Percentiles rank a stretch among this genome's conserved stretches.
phyloP scores from a whole-genome alignment of 2,329 filamentous ascomycete genomes.

The Neospermospora avenae region DNA sequence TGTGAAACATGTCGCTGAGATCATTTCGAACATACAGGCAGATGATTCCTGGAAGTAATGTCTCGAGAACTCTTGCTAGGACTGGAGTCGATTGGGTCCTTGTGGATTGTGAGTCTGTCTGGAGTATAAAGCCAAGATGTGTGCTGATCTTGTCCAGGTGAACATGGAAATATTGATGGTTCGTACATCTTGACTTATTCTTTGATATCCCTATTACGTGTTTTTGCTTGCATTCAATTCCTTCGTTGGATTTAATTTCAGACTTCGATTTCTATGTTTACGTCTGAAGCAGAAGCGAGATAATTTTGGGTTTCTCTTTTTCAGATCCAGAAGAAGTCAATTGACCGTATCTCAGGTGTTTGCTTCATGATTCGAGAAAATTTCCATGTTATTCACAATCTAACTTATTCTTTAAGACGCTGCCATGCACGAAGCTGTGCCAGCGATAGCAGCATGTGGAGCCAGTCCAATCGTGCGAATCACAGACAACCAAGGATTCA shows the following conservation, averaged over 20 bases:
- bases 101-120: constrained; percentile 49
- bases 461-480: constrained; percentile 55
- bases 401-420: constrained; percentile 39
- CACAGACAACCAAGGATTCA: constrained; percentile 53
- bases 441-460: constrained; percentile 52
- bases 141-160: constrained; percentile 12
- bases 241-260: no score
- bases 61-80: constrained; percentile 57
- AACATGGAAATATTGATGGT: constrained; percentile 54
- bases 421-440: constrained; percentile 56
- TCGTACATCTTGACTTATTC: constrained; percentile 14
- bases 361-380: no score
- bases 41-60: constrained; percentile 58
- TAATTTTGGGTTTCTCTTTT: no score
- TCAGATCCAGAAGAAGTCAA: no score
- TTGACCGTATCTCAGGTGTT: no score
- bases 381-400: background rate
- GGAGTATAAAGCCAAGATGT: background rate
- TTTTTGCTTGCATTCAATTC: no score
- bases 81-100: constrained; percentile 65
- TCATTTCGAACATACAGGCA: constrained; percentile 46
- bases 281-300: no score
- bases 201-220: background rate
- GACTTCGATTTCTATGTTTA: no score
- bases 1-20: no score